These are phyloP conservation scores for Cyclocybe cylindracea DNA, from an alignment of 768 basidiomycete genomes.

Conservation along the genomic window DNA sequence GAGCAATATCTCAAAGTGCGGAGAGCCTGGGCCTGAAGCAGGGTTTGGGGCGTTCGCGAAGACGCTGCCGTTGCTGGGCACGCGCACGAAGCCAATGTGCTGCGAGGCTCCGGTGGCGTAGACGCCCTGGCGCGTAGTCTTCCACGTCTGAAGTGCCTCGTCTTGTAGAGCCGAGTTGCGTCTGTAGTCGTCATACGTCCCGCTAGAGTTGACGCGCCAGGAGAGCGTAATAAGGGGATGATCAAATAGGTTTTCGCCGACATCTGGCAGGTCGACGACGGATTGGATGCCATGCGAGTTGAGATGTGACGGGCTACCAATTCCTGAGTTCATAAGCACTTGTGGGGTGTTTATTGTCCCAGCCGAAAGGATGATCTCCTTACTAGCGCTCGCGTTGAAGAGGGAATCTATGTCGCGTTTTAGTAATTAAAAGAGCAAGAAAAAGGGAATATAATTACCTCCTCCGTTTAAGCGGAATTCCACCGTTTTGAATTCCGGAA, in stretches of 20 bases:
- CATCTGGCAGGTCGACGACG: slow-evolving; percentile 31
- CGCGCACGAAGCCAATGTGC: slow-evolving; percentile 12
- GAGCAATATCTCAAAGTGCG: slow-evolving; percentile 13
- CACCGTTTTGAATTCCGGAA: slow-evolving; percentile 4
- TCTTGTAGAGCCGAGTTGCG: slow-evolving; percentile 19
- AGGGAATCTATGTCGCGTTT: background rate
- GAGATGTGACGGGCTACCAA: slow-evolving; percentile 28
- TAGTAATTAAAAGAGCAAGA: background rate
- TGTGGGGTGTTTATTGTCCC: slow-evolving; percentile 36
- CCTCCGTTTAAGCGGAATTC: slow-evolving; percentile 7
- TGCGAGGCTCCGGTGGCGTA: slow-evolving; percentile 2
- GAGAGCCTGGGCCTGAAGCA: slow-evolving; percentile 7
- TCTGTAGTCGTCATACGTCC: slow-evolving; percentile 26
- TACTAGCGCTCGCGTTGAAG: slow-evolving; percentile 18
- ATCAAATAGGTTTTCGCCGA: slow-evolving; percentile 35
- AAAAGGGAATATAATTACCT: background rate
- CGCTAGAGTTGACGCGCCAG: slow-evolving; percentile 22
- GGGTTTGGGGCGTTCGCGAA: slow-evolving; percentile 10
- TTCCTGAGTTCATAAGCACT: slow-evolving; percentile 34
- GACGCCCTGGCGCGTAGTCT: slow-evolving; percentile 5
- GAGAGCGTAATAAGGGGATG: slow-evolving; percentile 22
- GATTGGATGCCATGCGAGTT: slow-evolving; percentile 20
- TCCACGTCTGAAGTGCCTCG: slow-evolving; percentile 29
- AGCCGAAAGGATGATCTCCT: slow-evolving; percentile 38
- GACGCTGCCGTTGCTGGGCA: slow-evolving; percentile 4